Base-by-base conservation (phyloP, 208 protist genomes). In the Trypanosoma scelopori region DNA sequence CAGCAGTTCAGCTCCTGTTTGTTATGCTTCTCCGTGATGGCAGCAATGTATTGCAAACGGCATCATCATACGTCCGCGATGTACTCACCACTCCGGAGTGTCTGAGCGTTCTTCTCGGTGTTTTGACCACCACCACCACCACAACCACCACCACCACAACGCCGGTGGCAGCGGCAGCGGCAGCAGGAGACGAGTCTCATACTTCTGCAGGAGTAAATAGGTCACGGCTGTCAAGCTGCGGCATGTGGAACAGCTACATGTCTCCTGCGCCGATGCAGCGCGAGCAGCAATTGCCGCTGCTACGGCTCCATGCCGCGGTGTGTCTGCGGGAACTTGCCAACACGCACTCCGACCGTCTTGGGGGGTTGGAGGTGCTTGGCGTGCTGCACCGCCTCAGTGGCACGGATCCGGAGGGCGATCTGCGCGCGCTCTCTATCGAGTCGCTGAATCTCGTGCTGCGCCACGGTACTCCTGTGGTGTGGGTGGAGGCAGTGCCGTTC, bases 261-360 rank as follows among this genome's bases (percentile, higher is more conserved):
- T 11, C 32, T 9, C 32, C 32, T 37, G 9, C 32, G 9, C 32
- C 32, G 3, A 9, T 37, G 32, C 32, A 37, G 32, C 32, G 32
- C 9, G 32, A 37, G 32, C 32, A 55, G 4, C n/a, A 16, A 30
- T 41, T 27, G 3, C 46, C 55, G 30, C 20, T 37, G 16, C 16
- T 69, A 9, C 64, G 52, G 28, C 28, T 62, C 0, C 48, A 63
- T 20, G 41, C 35, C 0, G 52, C 52, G 30, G 52, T 53, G 5
- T 69, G 64, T 60, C 15, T 69, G 5, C 64, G 64, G 6, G 64
- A 69, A 27, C 41, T 69, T 28, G 64, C 64, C 6, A 69, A 69
- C 41, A 52, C 64, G 5, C 64, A 69, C 27, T 60, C 20, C 30
- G 4, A 4, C 9, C 12, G 3, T 49, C 28, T 69, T 13, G 52